Evolutionary conservation across 768 basidiomycete genomes (phyloP).

Genomic region (Chalciporus pseudorubinellus): DNA sequence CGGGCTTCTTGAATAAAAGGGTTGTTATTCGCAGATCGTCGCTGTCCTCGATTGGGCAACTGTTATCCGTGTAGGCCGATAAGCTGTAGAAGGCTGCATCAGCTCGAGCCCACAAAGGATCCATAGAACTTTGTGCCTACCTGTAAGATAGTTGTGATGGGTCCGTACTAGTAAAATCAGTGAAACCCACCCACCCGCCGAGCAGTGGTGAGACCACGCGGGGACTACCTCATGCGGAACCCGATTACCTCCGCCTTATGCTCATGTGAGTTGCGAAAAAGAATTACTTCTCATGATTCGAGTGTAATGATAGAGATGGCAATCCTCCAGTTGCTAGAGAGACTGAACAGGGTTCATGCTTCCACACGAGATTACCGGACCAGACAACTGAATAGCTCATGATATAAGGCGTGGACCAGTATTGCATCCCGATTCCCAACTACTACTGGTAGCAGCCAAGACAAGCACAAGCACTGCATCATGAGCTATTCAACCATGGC

Average conservation of each 20-base stretch:
- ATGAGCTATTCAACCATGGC: constrained; percentile 8
- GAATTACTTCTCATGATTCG: too few relatives aligned
- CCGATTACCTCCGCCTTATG: too few relatives aligned
- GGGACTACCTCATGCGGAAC: too few relatives aligned
- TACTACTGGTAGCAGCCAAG: too few relatives aligned
- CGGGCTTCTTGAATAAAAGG: not conserved
- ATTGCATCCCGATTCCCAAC: not conserved
- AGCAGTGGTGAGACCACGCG: too few relatives aligned
- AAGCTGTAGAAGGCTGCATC: not conserved
- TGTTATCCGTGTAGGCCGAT: not conserved
- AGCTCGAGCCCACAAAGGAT: not conserved
- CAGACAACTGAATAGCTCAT: constrained; percentile 10
- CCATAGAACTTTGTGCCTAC: too few relatives aligned
- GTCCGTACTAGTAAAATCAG: too few relatives aligned
- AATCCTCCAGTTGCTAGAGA: too few relatives aligned
- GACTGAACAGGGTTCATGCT: not conserved
- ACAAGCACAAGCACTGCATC: constrained; percentile 7
- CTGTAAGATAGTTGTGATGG: too few relatives aligned
- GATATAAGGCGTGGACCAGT: constrained; percentile 8
- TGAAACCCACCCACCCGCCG: too few relatives aligned
- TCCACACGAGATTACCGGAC: not conserved
- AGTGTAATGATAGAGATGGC: too few relatives aligned
- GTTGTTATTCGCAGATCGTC: not conserved
- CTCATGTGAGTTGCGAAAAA: too few relatives aligned
- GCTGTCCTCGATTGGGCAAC: constrained; percentile 3